phyloP scores from a whole-genome alignment of 73 alveolate genomes.

The Breviolum minutum region DNA sequence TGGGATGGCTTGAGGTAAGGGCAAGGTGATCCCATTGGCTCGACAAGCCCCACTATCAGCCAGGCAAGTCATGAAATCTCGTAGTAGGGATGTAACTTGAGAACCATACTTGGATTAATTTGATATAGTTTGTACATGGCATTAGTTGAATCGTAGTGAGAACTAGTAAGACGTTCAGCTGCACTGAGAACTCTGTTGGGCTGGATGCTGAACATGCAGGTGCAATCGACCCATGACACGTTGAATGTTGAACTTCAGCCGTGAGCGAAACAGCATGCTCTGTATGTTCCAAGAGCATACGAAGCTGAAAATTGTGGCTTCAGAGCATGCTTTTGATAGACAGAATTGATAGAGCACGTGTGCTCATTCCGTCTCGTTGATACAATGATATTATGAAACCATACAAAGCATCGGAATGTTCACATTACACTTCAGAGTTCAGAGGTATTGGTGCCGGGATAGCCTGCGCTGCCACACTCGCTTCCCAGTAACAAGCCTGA shows the following conservation, averaged over 20 bases:
- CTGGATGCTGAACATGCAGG: background rate
- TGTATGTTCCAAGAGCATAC: slow-evolving; percentile 43
- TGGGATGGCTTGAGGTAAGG: slow-evolving; percentile 26
- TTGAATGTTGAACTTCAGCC: background rate
- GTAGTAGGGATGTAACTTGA: background rate
- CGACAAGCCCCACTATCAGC: slow-evolving; percentile 64
- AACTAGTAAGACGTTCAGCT: background rate
- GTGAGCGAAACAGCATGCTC: background rate
- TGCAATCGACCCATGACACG: slow-evolving; percentile 8
- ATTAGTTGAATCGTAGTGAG: background rate
- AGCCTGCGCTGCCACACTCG: background rate
- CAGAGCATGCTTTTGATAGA: background rate
- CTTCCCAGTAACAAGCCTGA: background rate
- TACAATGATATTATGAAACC: no score
- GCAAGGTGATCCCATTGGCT: slow-evolving; percentile 84
- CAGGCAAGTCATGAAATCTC: background rate
- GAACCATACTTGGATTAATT: background rate
- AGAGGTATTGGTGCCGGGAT: no score
- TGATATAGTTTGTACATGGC: background rate
- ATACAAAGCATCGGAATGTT: no score
- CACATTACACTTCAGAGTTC: no score
- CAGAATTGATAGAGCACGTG: background rate
- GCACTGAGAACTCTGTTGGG: no score
- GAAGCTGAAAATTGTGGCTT: slow-evolving; percentile 17
- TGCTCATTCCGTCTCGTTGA: no score